Base-by-base conservation (phyloP, 2,329 filamentous ascomycete genomes). In the Sarocladium kiliense region DNA sequence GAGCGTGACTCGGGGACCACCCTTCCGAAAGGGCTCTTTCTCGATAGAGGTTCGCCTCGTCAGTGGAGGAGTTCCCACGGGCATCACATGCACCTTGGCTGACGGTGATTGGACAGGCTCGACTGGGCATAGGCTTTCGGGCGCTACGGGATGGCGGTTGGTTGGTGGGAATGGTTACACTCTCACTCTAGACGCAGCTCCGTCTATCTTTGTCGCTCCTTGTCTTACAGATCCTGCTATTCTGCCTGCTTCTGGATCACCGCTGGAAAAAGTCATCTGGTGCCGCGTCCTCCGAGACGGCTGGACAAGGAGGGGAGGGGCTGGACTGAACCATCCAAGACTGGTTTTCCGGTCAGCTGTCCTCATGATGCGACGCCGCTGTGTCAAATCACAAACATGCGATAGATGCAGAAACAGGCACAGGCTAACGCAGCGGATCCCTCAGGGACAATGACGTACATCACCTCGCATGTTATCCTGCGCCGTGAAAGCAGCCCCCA, bases 261-360 rank as follows among this genome's bases (percentile, higher is more conserved):
- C 12, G 6, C 21, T 49, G 23, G 44, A 51, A 23, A 10, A 36
- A 49, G 25, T 51, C 47, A 36, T 34, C 21, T 36, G 26, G 12
- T 51, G 47, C 47, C 47, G 47, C 47, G 47, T 19, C n/a, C 47
- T 51, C 47, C 47, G 47, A 34, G 47, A 34, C 27, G 47, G 47
- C 27, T 51, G 27, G 18, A 19, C 12, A 51, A 16, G 10, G n/a
- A 47, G 47, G 36, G 11, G 10, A 4, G 23, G 27, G 18, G 5
- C 25, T 27, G n/a, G 26, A 36, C 18, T 10, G 47, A 23, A 51
- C 9, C 30, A 23, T 5, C 26, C 27, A 34, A 19, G 5, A 30
- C 10, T 49, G 23, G 18, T 16, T 18, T 4, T 44, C n/a, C 23
- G 25, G 47, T 51, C 47, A 51, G 47, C 47, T 51, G 47, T 23